A percentile compares a stretch with the other conserved stretches of the same genome.
Evolutionary conservation across 2,329 filamentous ascomycete genomes (phyloP).

Genomic region (Coniochaeta prunicola): DNA sequence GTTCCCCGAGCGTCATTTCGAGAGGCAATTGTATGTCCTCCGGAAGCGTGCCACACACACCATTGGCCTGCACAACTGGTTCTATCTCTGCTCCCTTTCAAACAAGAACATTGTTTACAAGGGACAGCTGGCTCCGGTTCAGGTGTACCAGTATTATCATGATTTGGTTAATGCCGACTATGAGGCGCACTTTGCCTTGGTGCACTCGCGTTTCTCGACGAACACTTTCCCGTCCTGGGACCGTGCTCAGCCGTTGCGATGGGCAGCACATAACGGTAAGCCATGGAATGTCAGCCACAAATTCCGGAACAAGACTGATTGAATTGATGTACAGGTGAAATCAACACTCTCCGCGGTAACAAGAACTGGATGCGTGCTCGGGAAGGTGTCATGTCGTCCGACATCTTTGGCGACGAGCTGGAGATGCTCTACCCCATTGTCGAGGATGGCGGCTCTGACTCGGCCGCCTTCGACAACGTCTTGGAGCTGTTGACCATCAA

Average conservation of each 20-base stretch:
- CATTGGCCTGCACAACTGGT: conserved; percentile 96
- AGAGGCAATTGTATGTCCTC: conserved; percentile 88
- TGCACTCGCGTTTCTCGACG: conserved; percentile 95
- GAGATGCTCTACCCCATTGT: conserved; percentile 89
- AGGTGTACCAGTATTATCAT: conserved; percentile 98
- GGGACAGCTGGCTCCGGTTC: conserved; percentile 85
- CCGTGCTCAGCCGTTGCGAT: conserved; percentile 88
- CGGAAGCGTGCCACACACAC: conserved; percentile 93
- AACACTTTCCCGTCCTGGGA: conserved; percentile 99
- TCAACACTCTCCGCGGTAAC: conserved; percentile 94
- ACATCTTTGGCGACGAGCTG: conserved; percentile 86
- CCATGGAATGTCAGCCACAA: conserved; percentile 14
- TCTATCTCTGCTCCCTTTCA: conserved; percentile 92
- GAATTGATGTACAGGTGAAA: conserved; percentile 55
- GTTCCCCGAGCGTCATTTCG: conserved; percentile 82
- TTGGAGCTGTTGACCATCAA: conserved; percentile 92
- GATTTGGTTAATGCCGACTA: conserved; percentile 96
- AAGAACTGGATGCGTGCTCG: conserved; percentile 99
- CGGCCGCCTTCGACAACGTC: conserved; percentile 95
- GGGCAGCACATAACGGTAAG: conserved; percentile 90
- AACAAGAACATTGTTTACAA: conserved; percentile 99
- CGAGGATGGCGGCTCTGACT: conserved; percentile 94
- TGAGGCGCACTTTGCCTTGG: conserved; percentile 92
- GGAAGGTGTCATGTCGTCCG: conserved; percentile 89
- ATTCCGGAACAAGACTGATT: conserved; percentile 12